Conservation (phyloP, 208 protist genomes). For the Wallacemonas sp. region DNA sequence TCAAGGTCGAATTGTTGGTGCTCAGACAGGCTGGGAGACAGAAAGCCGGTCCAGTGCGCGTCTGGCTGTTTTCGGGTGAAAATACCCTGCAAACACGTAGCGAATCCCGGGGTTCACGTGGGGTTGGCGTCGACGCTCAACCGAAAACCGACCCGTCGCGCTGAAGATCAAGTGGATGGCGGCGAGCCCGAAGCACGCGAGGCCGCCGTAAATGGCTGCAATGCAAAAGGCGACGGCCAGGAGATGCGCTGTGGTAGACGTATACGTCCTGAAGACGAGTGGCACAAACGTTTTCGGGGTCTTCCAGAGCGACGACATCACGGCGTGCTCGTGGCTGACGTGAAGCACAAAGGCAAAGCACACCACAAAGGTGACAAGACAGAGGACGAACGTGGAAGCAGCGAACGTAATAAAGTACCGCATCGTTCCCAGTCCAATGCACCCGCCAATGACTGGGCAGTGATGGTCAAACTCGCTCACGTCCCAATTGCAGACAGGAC, state of each 20-base stretch:
- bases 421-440: slow-evolving; percentile 75
- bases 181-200: slow-evolving; percentile 10
- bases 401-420: slow-evolving; percentile 75
- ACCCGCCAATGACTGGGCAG: slow-evolving; percentile 65
- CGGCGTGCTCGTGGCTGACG: not conserved
- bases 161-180: slow-evolving; percentile 5
- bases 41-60: not conserved
- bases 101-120: slow-evolving; percentile 6
- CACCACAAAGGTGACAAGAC: not conserved
- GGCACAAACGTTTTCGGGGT: not conserved
- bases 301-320: not conserved
- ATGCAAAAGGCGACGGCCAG: slow-evolving; percentile 12
- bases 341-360: not conserved
- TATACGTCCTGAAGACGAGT: slow-evolving; percentile 3
- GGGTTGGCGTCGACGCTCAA: slow-evolving; percentile 28
- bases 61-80: slow-evolving; percentile 20
- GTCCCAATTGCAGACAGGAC: slow-evolving; percentile 41
- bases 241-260: not conserved
- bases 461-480: slow-evolving; percentile 87
- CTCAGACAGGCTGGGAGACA: too few relatives aligned
- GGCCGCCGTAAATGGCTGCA: slow-evolving; percentile 14
- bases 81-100: slow-evolving; percentile 26
- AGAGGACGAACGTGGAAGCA: slow-evolving; percentile 19
- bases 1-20: too few relatives aligned
- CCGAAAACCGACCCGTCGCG: slow-evolving; percentile 23